Evolutionary conservation across 2,329 filamentous ascomycete genomes (phyloP), one percentile per base, ranked within the genome.

Genomic region (Venturia oleaginea): DNA sequence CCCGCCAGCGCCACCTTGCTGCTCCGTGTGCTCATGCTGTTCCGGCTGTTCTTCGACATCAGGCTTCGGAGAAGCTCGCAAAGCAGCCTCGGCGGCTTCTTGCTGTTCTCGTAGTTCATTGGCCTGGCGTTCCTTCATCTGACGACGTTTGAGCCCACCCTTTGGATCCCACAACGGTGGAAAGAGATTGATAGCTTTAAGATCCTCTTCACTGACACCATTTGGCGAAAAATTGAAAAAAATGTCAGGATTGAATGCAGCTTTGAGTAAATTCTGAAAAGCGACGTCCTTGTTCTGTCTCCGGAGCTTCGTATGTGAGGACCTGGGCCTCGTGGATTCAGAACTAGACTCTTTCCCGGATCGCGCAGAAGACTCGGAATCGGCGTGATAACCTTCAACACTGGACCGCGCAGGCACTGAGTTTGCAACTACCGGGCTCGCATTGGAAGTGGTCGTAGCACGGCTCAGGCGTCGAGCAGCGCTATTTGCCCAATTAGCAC

Each of bases 401-500:
- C 60, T 48, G 2, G 54, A 24, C 3, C 73, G 72, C 6, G 72
- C 73, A 38, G 79, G 74, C 3, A 76, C 76, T n/a, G 79, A 78
- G 67, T 77, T 77, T 2, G 77, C 73, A 27, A 79, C 82, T 43
- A 89, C 88, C 57, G 93, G 92, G 72, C 92, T 97, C 2, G 91
- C 88, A 32, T 90, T 86, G 24, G 90, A 89, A 68, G 85, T 87
- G 71, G 89, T 95, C 0, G 90, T 92, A 38, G 90, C 88, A 69
- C 92, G 85, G 71, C 92, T 96, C 66, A 85, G 90, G 69, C 84
- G 85, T 71, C 86, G 86, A 76, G 84, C 91, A 65, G 81, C 83
- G 65, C 86, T 80, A 71, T 87, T 87, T 24, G 93, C 94, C 94
- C 94, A 99, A 72, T 88, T 97, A 4, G 93, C 94, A 3, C 92